Evolutionary conservation across 2,329 filamentous ascomycete species (phyloP), one percentile per base, ranked within the genome.

Genomic region (Penicillium sp.): DNA sequence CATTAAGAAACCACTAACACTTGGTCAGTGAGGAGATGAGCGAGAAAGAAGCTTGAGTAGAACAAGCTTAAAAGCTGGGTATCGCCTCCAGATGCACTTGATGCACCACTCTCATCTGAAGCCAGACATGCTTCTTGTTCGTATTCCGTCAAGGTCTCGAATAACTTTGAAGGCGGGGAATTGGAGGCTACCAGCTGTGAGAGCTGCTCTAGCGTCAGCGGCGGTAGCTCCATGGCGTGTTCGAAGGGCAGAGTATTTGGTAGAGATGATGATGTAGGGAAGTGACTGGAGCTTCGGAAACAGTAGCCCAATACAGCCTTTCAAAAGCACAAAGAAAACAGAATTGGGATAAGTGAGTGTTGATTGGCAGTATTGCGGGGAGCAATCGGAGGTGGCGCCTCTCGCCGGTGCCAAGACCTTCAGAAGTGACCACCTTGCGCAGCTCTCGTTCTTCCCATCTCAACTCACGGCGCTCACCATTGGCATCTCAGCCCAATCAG

Each of bases 341-440:
- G 29, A 24, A 49, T 34, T 36, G 44, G 34, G 43, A 38, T 39
- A 49, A 22, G 40, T 21, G 14, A 32, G 29, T 49, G 43, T 22
- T 54, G 40, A 57, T 46, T 54, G 21, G 53, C 39, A 45, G 55
- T 49, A 56, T 61, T 69, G 68, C 66, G 69, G 70, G 69, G 69
- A 69, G 63, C 55, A 62, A 56, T 62, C 66, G 66, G 69, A 69
- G 66, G 64, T 61, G 54, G 56, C 57, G 47, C 56, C 52, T 61
- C 58, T 65, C 58, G 56, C 62, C 62, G 61, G 57, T 59, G 72
- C 73, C 73, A 75, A 75, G 73, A 64, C 66, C 63, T 57, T 58
- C 59, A 61, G 64, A 72, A 74, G 69, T 71, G 72, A 75, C 71
- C 73, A 75, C 72, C 72, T 75, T 72, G 71, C 71, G 68, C 63